A percentile compares a stretch with the other conserved stretches of the same genome.
These are phyloP conservation scores for Botryotinia narcissicola DNA, from an alignment of 2,329 filamentous ascomycete genomes.

Conservation along the genomic window DNA sequence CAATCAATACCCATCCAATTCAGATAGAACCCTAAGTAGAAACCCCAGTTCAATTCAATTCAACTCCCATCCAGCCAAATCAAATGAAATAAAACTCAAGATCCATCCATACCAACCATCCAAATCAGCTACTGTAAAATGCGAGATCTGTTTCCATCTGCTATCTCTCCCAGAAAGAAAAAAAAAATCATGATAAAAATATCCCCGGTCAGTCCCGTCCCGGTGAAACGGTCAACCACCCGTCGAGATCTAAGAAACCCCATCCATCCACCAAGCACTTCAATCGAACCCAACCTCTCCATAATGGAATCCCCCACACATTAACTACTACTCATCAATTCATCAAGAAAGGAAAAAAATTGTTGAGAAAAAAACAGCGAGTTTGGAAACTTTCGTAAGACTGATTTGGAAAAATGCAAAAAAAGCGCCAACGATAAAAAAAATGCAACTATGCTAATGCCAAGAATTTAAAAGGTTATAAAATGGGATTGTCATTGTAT, in stretches of 20 bases:
- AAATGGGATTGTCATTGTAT: background rate
- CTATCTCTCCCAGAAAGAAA: constrained; percentile 3
- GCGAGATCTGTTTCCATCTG: constrained; percentile 11
- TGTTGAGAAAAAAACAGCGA: background rate
- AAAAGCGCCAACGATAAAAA: constrained; percentile 3
- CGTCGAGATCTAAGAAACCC: constrained; percentile 13
- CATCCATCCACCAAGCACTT: background rate
- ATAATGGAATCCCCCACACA: background rate
- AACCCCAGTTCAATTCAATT: background rate
- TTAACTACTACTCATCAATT: constrained; percentile 15
- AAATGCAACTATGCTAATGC: constrained; percentile 13
- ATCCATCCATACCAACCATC: constrained; percentile 6
- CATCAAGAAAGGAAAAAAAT: background rate
- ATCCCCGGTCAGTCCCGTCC: constrained; percentile 13
- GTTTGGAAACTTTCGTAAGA: background rate
- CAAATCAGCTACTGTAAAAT: constrained; percentile 10
- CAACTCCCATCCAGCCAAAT: constrained; percentile 10
- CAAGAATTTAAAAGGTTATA: background rate
- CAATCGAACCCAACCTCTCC: background rate
- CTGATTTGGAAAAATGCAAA: background rate
- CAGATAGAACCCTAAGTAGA: background rate
- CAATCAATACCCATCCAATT: constrained; percentile 2
- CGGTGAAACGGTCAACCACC: constrained; percentile 9
- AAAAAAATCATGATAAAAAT: constrained; percentile 12
- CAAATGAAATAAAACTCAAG: background rate